Conservation (phyloP, 2,329 filamentous ascomycete species). For the Penicillium glabrum region DNA sequence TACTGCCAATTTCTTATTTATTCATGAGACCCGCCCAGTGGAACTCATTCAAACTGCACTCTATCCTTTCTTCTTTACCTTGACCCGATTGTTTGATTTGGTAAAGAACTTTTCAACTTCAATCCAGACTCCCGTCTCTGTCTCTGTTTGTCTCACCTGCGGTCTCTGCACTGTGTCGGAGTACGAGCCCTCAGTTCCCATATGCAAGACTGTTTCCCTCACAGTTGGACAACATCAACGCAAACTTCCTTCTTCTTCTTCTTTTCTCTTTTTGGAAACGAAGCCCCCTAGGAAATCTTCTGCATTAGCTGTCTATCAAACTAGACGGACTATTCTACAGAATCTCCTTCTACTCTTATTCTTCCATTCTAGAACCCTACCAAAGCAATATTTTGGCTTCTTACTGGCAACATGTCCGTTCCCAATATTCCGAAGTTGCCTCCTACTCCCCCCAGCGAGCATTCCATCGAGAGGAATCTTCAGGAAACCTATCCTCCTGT, state of each 20-base stretch:
- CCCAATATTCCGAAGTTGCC: constrained; percentile 17
- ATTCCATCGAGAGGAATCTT: constrained; percentile 14
- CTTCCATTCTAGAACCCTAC: neutral
- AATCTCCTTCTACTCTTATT: neutral
- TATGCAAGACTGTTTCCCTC: constrained; percentile 10
- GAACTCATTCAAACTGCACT: constrained; percentile 5
- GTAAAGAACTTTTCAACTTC: neutral
- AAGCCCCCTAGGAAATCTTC: constrained; percentile 3
- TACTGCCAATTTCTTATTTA: constrained; percentile 11
- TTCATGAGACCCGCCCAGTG: constrained; percentile 8
- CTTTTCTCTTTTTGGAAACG: constrained; percentile 22
- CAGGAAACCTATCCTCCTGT: constrained; percentile 9
- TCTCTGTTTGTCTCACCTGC: constrained; percentile 9
- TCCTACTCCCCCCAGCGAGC: constrained; percentile 31
- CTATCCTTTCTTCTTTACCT: constrained; percentile 8
- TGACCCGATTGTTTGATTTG: neutral
- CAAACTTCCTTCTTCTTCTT: constrained; percentile 22
- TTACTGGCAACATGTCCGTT: constrained; percentile 4
- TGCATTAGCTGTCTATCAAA: constrained; percentile 7
- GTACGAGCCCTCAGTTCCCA: constrained; percentile 4
- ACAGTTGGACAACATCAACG: constrained; percentile 12
- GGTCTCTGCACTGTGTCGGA: constrained; percentile 19
- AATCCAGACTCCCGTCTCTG: constrained; percentile 2
- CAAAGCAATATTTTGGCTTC: neutral
- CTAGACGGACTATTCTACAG: constrained; percentile 4